Base-by-base conservation (phyloP, 163 green algal genomes). In the Trebouxia gelatinosa region DNA sequence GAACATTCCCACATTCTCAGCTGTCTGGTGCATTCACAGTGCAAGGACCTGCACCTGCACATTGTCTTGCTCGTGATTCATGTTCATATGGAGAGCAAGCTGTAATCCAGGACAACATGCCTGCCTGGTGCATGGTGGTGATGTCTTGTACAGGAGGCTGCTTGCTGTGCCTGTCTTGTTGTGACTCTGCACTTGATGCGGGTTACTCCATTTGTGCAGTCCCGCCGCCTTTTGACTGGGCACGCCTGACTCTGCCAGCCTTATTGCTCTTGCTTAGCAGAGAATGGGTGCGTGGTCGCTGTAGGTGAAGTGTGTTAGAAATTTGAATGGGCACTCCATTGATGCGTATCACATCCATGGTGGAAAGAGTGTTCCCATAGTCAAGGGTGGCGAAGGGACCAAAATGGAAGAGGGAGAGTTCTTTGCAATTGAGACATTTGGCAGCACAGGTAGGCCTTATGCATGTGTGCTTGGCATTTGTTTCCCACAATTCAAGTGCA, bases 321-420 rank as follows among this genome's bases (percentile, higher is more conserved):
- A 99, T 86, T 89, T 99, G n/a, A 98, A 98, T 82, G 96, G 96
- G 23, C 96, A 99, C 89, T 97, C 89, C 62, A 99, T 99, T 51
- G 92, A 81, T 7, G 93, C 91, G 3, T 99, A 99, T 87, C 90
- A 94, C 79, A 99, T 99, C 83, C 96, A 99, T 81, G 96, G 82
- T 0, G 96, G 94, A 65, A 99, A 99, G 90, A 96, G 85, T 78
- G 95, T 99, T 74, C 96, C 96, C 54, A 99, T 98, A 61, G 96
- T 99, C 21, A 96, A 95, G 84, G 94, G 94, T 4, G 95, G 96
- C 0, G 96, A 99, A 11, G 68, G 68, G 6, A 98, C 94, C 2
- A 89, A 88, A 39, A 99, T 99, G 96, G 96, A 99, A 86, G 96
- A 99, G 85, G 96, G 96, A 7, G 96, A 99, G 89, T 98, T 98